Evolutionary conservation across 1,284 basidiomycete genomes (phyloP), one percentile per base, ranked within the genome.

Genomic region (Trichosporon sp.): DNA sequence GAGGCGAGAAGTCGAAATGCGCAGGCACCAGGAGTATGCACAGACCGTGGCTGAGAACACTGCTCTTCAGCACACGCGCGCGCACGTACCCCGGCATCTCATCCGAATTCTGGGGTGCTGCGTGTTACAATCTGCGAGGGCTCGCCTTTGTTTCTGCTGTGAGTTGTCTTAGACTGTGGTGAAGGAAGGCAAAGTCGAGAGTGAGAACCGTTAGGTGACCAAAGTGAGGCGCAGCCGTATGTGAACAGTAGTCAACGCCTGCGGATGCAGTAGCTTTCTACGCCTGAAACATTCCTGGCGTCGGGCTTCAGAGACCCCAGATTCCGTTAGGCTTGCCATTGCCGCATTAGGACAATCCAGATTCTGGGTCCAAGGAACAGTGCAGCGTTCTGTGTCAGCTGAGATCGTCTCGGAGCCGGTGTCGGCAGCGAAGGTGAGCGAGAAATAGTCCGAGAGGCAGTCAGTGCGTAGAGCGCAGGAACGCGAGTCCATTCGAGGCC

Each of bases 41-140:
- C 51, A 16, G 51, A 54, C 51, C 19, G 51, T 54, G 51, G 21
- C 51, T 10, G 51, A 54, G n/a, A 26, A 54, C 19, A 21, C 19
- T 6, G 19, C 51, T 54, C 51, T 19, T 19, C 19, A 54, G 51
- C n/a, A 4, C 51, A 8, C 21, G 19, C 21, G 19, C 51, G 19
- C 19, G 51, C 51, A 54, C 51, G 51, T 54, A 54, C 21, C 19
- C 21, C 19, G 51, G n/a, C 8, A 54, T 16, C n/a, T 26, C 21
- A 11, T 21, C 51, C 43, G n/a, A 19, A 54, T 54, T 54, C 10
- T 54, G 51, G 51, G 51, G 51, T 54, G 51, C 51, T 46, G 40
- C 35, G 26, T 26, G 26, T 26, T 43, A 14, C 10, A 14, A 11
- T 11, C 40, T 11, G 40, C 14, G 40, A 11, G 3, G 14, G 40